Evolutionary conservation across 2,329 filamentous ascomycete genomes (phyloP).

Genomic region (Volutella citrinella): DNA sequence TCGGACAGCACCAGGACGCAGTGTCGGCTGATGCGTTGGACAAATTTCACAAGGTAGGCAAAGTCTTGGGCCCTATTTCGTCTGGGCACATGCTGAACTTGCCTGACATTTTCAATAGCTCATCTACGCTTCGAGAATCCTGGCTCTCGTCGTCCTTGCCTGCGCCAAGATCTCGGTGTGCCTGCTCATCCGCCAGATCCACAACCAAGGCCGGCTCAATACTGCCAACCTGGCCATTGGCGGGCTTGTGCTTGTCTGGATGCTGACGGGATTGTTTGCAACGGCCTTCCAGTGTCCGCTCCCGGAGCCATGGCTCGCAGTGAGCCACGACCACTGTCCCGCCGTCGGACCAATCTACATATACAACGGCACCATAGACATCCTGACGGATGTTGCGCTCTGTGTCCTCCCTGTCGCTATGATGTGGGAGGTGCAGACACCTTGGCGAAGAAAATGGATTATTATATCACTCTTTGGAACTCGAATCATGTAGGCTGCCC

Average conservation of each 20-base stretch:
- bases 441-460: conserved; percentile 13
- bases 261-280: conserved; percentile 13
- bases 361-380: conserved; percentile 17
- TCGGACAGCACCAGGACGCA: conserved; percentile 12
- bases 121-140: too few relatives aligned
- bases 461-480: conserved; percentile 19
- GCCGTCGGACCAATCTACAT: conserved; percentile 12
- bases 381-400: conserved; percentile 13
- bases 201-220: conserved; percentile 12
- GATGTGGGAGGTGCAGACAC: conserved; percentile 24
- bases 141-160: conserved; percentile 15
- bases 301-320: conserved; percentile 15
- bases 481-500: conserved; percentile 20
- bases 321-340: conserved; percentile 9
- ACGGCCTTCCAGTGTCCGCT: conserved; percentile 15
- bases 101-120: too few relatives aligned
- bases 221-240: conserved; percentile 13
- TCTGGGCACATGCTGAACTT: too few relatives aligned
- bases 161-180: conserved; percentile 19
- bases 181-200: conserved; percentile 21
- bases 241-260: conserved; percentile 8
- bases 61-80: too few relatives aligned
- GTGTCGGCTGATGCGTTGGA: conserved; percentile 7
- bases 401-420: conserved; percentile 18
- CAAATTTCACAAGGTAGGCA: too few relatives aligned